Base-by-base conservation (phyloP, 2,329 filamentous ascomycete genomes). In the Botrytis cinerea region DNA sequence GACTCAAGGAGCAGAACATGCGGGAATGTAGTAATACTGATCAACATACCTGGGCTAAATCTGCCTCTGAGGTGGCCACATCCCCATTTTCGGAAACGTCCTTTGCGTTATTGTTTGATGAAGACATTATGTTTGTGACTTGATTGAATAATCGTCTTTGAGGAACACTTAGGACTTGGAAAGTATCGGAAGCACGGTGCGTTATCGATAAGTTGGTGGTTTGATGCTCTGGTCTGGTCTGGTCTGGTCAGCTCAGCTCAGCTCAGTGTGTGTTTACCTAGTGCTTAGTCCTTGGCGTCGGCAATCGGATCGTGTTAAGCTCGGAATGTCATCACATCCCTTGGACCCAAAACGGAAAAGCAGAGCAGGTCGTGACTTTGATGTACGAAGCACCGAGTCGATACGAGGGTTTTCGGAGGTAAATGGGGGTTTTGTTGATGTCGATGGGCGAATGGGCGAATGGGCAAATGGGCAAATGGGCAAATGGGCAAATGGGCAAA, bases 21-120 rank as follows among this genome's bases (percentile, higher is more conserved):
- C 25, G 38, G 35, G 22, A 62, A 62, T 40, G 18, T n/a, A 28
- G 14, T 9, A 43, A 54, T 43, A 12, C 18, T 70, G 38, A 57
- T 57, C n/a, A 57, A 71, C 69, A 32, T 71, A 64, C 69, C 59
- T 71, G 59, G 40, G 69, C 69, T 25, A 71, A 14, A 43, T 71
- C 69, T 22, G 59, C 45, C 40, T 71, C 69, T 28, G 69, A 61
- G 38, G 38, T 16, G 9, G 54, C 10, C 22, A 62, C 4, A 71
- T 71, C 45, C 32, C 69, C 69, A 51, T 51, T 64, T 46, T 45
- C 40, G 14, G 40, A 35, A 35, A 46, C 9, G 28, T 40, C 57
- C 43, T 32, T 54, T 14, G 28, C 18, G 12, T 9, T n/a, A 51
- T 51, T 35, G 25, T 20, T 54, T 7, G 43, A 32, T n/a, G 69